Evolutionary conservation across 306 rosid genomes (phyloP).

Genomic region (Ochetophila trinervis): DNA sequence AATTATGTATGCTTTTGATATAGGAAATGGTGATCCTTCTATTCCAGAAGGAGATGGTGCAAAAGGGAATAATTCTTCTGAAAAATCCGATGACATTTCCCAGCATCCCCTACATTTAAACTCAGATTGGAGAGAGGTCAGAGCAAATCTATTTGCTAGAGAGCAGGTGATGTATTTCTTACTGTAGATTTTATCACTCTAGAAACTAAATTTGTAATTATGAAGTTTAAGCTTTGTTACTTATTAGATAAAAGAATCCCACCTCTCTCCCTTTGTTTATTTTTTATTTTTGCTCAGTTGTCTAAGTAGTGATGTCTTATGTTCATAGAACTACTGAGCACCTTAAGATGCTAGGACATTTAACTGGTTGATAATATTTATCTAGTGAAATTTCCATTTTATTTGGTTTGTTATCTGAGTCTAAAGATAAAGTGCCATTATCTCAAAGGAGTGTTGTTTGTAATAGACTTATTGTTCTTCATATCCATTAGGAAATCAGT

Average conservation of each 20-base stretch:
- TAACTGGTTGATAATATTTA: slow-evolving; percentile 3
- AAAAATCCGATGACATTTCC: slow-evolving; percentile 43
- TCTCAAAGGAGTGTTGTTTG: too few species aligned
- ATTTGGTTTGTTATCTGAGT: too few species aligned
- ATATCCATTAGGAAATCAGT: too few species aligned
- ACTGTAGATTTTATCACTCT: slow-evolving; percentile 13
- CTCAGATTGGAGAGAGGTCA: slow-evolving; percentile 91
- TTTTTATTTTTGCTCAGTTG: background rate
- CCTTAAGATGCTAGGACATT: background rate
- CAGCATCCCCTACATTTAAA: slow-evolving; percentile 44
- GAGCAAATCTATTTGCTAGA: slow-evolving; percentile 72
- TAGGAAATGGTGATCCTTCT: slow-evolving; percentile 76
- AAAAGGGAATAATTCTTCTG: slow-evolving; percentile 52
- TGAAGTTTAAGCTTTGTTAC: background rate
- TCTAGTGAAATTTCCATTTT: too few species aligned
- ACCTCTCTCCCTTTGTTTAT: background rate
- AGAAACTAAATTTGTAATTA: background rate
- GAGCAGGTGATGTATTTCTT: slow-evolving; percentile 68
- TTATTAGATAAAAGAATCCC: background rate
- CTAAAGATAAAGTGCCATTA: too few species aligned
- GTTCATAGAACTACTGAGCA: background rate
- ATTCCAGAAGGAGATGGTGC: slow-evolving; percentile 72
- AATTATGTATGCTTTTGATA: background rate
- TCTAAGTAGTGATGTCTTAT: slow-evolving; percentile 1
- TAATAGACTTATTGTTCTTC: too few species aligned